Percentiles rank a stretch among this genome's conserved stretches.
phyloP scores from a whole-genome alignment of 805 yeast genomes.

The Sugiyamaella americana region DNA sequence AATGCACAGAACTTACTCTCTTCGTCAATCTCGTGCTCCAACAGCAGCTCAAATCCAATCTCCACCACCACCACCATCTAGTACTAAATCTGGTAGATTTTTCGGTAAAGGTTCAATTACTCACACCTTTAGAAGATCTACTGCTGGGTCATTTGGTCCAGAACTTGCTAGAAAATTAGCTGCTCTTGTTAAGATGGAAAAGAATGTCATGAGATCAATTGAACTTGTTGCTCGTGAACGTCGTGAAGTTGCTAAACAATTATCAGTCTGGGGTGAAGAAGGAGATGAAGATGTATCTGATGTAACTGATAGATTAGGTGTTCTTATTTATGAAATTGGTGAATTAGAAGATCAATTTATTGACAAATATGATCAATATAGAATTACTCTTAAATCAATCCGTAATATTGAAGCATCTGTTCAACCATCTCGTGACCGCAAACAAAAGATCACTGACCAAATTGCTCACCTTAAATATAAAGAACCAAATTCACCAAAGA shows the following conservation, averaged over 20 bases:
- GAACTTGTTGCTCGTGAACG: slow-evolving; percentile 92
- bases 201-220: slow-evolving; percentile 88
- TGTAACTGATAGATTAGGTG: slow-evolving; percentile 96
- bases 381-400: slow-evolving; percentile 88
- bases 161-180: slow-evolving; percentile 90
- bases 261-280: slow-evolving; percentile 96
- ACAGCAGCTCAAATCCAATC: slow-evolving; percentile 92
- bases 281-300: slow-evolving; percentile 96
- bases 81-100: slow-evolving; percentile 77
- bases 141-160: slow-evolving; percentile 93
- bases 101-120: slow-evolving; percentile 68
- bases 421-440: slow-evolving; percentile 97
- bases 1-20: slow-evolving; percentile 98
- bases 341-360: slow-evolving; percentile 97
- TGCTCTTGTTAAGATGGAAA: slow-evolving; percentile 90
- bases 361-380: slow-evolving; percentile 97
- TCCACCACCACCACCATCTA: slow-evolving; percentile 92
- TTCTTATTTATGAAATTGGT: slow-evolving; percentile 89
- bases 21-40: slow-evolving; percentile 93
- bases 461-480: slow-evolving; percentile 97
- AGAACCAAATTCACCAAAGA: slow-evolving; percentile 96
- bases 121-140: slow-evolving; percentile 54
- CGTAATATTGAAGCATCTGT: slow-evolving; percentile 97
- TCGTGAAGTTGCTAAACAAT: slow-evolving; percentile 93
- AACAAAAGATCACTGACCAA: slow-evolving; percentile 94